Base-by-base conservation (phyloP, 1,284 basidiomycete species). In the Rhodotorula sp. region DNA sequence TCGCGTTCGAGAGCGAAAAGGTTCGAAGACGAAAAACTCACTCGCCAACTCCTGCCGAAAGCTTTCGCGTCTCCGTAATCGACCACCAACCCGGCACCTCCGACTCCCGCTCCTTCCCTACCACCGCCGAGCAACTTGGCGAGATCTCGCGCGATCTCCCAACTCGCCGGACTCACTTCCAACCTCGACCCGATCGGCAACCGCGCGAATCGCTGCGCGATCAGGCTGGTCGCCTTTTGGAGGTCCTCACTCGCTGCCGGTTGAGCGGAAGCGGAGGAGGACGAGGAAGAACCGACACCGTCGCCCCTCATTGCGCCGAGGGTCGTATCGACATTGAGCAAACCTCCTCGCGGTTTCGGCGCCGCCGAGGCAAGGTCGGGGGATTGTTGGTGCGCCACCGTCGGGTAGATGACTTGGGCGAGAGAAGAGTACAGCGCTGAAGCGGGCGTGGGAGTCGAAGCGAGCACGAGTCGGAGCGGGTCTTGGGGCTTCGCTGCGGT, bases 51-150 rank as follows among this genome's bases (percentile, higher is more conserved):
- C 72, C 88, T 83, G 1, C 87, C 87, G 78, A 87, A 91, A 4
- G 84, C 85, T 61, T 86, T 84, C 65, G 89, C 87, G 42, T 84
- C 88, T 6, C 96, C 96, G 78, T 99, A 99, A 80, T 99, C 96
- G 20, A 98, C 83, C 22, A 98, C 85, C 59, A 99, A 82, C 0
- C 87, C 95, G 60, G 89, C 88, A 0, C 94, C 93, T 0, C 87
- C 94, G 60, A 88, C 88, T 1, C 93, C 92, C 5, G 89, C 87
- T 42, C 37, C 37, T 0, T 78, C 79, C 7, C 76, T 69, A 7
- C 69, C 66, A 69, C 54, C 64, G 2, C 42, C 57, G 5, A 93
- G 78, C 3, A 94, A 80, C 74, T 88, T 84, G 4, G 87, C 91
- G 22, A 93, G 80, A 57, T 84, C 82, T 1, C 85, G 84, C 18